A percentile compares a stretch with the other conserved stretches of the same genome.
Evolutionary conservation across 495 filamentous ascomycete species (phyloP).

Genomic region (Penicillium flavigenum): DNA sequence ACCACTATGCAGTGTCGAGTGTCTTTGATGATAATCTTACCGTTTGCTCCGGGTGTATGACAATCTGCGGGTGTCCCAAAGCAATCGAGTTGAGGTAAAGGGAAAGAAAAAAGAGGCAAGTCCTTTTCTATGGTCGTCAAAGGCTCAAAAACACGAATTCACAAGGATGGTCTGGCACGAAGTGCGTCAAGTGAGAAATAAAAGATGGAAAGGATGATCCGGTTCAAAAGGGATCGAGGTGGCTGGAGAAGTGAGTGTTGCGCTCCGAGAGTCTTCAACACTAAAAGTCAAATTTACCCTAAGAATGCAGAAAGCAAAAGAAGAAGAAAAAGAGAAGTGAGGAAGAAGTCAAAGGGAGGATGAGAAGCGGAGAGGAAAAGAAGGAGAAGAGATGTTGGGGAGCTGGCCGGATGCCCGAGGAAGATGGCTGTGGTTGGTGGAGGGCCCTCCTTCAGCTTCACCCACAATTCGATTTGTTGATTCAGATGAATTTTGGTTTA

Average conservation of each 20-base stretch:
- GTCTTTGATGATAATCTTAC: conserved; percentile 10
- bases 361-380: conserved; percentile 29
- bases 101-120: conserved; percentile 1
- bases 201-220: conserved; percentile 15
- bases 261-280: conserved; percentile 18
- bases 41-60: conserved; percentile 12
- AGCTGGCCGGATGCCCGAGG: conserved; percentile 29
- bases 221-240: conserved; percentile 59
- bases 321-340: conserved; percentile 31
- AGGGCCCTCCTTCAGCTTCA: conserved; percentile 27
- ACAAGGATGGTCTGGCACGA: conserved; percentile 21
- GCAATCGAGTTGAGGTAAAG: conserved; percentile 13
- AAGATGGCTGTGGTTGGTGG: conserved; percentile 30
- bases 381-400: conserved; percentile 30
- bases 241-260: conserved; percentile 50
- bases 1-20: not conserved
- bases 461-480: conserved; percentile 28
- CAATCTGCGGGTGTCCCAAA: conserved; percentile 21
- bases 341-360: conserved; percentile 35
- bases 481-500: not conserved
- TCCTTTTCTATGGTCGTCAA: conserved; percentile 18
- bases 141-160: conserved; percentile 18
- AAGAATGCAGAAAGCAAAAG: conserved; percentile 21
- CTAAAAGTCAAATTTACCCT: conserved; percentile 12
- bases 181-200: conserved; percentile 26